A percentile compares a stretch with the other conserved stretches of the same genome.
Evolutionary conservation across 305 asterid genomes (phyloP).

Genomic region (Solanum hybrid): DNA sequence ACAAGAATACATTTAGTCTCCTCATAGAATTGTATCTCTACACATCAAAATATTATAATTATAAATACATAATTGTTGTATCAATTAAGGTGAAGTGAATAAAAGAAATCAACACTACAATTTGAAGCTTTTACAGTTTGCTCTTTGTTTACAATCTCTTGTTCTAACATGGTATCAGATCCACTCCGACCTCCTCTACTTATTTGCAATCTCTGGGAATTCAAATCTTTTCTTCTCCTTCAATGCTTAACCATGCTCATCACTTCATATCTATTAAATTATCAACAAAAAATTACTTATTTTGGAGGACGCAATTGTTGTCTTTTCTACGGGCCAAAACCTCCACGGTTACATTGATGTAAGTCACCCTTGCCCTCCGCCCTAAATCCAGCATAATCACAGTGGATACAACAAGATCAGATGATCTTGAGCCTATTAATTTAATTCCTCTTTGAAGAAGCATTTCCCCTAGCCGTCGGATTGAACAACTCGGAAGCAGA

Average conservation of each 20-base stretch:
- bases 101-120: neutral
- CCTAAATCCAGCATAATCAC: too few relatives aligned
- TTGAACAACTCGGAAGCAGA: neutral
- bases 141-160: too few relatives aligned
- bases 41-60: too few relatives aligned
- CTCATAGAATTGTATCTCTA: neutral
- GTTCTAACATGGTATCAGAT: neutral
- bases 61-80: neutral
- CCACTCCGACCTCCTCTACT: neutral
- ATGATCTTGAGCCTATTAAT: neutral
- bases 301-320: neutral
- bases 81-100: neutral
- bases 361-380: neutral
- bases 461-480: neutral
- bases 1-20: neutral
- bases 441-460: neutral
- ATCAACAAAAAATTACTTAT: neutral
- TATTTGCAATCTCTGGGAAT: neutral
- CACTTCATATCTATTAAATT: neutral
- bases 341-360: neutral
- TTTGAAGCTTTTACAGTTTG: neutral
- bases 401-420: neutral
- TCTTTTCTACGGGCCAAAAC: neutral
- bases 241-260: neutral
- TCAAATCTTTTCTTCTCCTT: neutral